Percentiles rank a stretch among this genome's conserved stretches.
Conservation (phyloP, 129 eudicot species). For the Solidago caesia region DNA sequence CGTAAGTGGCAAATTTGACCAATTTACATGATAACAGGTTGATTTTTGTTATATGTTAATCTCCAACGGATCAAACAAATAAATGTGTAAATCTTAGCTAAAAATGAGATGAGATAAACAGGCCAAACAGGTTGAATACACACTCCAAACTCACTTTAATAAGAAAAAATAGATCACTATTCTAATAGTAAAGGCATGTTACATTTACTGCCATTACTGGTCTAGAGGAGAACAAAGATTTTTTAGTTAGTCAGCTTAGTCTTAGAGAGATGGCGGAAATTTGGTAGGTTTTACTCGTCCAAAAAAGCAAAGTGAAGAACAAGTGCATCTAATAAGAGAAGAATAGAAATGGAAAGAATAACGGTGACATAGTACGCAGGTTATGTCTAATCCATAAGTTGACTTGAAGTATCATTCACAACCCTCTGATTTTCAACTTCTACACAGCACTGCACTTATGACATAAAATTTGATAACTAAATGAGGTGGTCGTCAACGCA, state of each 20-base stretch:
- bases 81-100: not conserved
- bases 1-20: not conserved
- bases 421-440: no score
- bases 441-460: no score
- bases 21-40: not conserved
- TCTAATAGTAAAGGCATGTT: not conserved
- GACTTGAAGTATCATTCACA: no score
- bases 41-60: not conserved
- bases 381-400: not conserved
- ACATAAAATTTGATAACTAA: no score
- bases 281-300: no score
- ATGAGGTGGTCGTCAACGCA: no score
- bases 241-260: no score
- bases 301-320: no score
- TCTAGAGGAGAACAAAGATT: no score
- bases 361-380: not conserved
- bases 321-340: not conserved
- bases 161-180: not conserved
- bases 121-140: not conserved
- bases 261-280: no score
- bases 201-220: no score
- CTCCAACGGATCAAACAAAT: not conserved
- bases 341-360: not conserved
- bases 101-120: constrained; percentile 1
- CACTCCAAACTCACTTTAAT: not conserved